These are phyloP conservation scores for Neurospora sp. DNA, from an alignment of 2,329 filamentous ascomycete species.

Conservation along the genomic window DNA sequence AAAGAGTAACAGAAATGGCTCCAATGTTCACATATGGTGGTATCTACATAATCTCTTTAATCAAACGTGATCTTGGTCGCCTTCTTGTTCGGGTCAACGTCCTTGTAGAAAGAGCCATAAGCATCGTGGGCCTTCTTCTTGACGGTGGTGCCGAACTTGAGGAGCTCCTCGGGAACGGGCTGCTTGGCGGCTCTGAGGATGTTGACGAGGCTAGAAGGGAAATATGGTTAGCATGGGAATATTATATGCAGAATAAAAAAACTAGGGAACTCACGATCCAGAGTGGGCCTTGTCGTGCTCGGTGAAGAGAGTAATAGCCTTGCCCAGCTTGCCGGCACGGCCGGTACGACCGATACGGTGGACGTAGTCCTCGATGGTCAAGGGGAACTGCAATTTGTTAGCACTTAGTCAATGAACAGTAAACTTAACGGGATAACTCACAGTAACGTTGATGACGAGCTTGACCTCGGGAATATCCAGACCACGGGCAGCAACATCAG, in stretches of 20 bases:
- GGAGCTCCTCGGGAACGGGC: slow-evolving; percentile 74
- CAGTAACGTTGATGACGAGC: slow-evolving; percentile 84
- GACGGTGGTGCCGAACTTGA: slow-evolving; percentile 95
- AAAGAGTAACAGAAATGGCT: not conserved
- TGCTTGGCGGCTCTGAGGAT: slow-evolving; percentile 91
- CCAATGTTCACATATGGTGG: not conserved
- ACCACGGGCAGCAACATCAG: slow-evolving; percentile 89
- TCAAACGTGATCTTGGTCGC: slow-evolving; percentile 92
- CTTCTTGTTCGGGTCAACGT: slow-evolving; percentile 72
- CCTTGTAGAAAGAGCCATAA: slow-evolving; percentile 93
- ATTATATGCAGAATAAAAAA: not conserved
- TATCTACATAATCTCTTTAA: slow-evolving; percentile 19
- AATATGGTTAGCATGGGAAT: slow-evolving; percentile 12
- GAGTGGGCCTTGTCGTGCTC: slow-evolving; percentile 89
- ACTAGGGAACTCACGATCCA: slow-evolving; percentile 57
- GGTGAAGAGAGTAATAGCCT: slow-evolving; percentile 89
- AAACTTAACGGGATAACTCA: too few species aligned
- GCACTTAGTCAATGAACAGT: too few species aligned
- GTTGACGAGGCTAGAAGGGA: slow-evolving; percentile 64
- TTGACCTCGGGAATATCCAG: slow-evolving; percentile 94
- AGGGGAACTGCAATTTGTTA: slow-evolving; percentile 53
- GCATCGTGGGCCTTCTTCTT: slow-evolving; percentile 98
- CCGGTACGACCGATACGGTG: slow-evolving; percentile 95
- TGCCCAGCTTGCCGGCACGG: slow-evolving; percentile 78
- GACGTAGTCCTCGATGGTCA: slow-evolving; percentile 95